Base-by-base conservation (phyloP, 148 eudicot species). In the Rhododendron henanense region DNA sequence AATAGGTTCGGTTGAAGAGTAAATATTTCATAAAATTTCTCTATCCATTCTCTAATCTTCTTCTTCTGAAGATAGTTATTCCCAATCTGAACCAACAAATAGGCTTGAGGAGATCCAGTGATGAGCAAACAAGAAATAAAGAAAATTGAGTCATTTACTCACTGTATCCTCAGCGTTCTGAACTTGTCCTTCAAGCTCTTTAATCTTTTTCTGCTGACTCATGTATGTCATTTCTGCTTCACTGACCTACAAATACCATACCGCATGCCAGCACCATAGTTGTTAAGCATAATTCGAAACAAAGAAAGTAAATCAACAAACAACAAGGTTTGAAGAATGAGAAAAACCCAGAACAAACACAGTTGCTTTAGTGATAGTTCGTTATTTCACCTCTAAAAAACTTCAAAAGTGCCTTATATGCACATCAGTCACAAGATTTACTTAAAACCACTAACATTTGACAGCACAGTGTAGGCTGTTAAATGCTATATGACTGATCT, bases 151-250 rank as follows among this genome's bases (percentile, higher is more conserved):
- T 35, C 13, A 21, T 21, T 90, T 92, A 83, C 90, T 90, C 57
- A 95, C 99, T 82, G 92, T 90, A 67, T 97, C 96, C 86, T 94
- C 96, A 48, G 95, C 98, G 82, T 93, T 98, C 71, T 92, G 94
- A 82, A 97, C 98, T 91, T 95, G 96, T 85, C 95, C 98, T 90
- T 93, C 96, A 13, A 97, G 94, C 90, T 92, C 97, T 63, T 93
- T 96, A 81, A 94, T 94, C 87, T 89, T 93, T 83, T 85, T 92
- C 86, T 94, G 95, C 89, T 94, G 96, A 88, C 83, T 88, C 85
- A 85, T 57, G 19, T 94, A 90, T 83, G 88, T 87, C 79, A 87
- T 86, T 87, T 91, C 96, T 50, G 91, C 95, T 89, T 94, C 94
- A 55, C 82, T 87, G 44, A 89, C 88, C 99, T 97, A 90, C 59